These are phyloP conservation scores for Chlorella sp. DNA, from an alignment of 139 green algal species.

Conservation along the genomic window DNA sequence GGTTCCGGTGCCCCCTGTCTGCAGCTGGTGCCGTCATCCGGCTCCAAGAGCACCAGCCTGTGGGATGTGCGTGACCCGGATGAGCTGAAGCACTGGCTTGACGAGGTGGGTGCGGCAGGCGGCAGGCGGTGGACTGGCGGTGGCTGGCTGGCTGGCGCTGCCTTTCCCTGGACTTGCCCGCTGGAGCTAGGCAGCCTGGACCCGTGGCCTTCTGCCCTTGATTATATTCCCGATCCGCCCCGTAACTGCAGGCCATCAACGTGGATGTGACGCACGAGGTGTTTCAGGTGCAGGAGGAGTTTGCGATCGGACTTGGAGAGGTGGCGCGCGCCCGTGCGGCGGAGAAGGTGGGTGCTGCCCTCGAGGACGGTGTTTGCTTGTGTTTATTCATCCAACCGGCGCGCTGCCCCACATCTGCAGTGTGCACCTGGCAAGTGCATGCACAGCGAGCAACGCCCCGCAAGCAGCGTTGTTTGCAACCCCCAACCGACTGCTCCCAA, in stretches of 20 bases:
- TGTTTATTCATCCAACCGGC: not conserved
- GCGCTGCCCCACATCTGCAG: too few relatives aligned
- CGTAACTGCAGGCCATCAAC: constrained; percentile 25
- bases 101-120: constrained; percentile 15
- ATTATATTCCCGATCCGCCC: too few relatives aligned
- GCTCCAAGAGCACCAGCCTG: constrained; percentile 13
- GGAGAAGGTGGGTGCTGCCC: constrained; percentile 10
- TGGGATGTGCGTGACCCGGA: constrained; percentile 29
- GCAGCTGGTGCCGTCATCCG: constrained; percentile 30
- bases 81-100: constrained; percentile 28
- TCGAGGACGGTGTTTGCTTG: not conserved
- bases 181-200: too few relatives aligned
- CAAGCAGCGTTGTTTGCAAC: not conserved
- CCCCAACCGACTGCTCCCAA: not conserved
- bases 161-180: not conserved
- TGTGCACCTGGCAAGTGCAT: not conserved
- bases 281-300: constrained; percentile 38
- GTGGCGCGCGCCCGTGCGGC: constrained; percentile 3
- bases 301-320: constrained; percentile 32
- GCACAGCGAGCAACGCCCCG: not conserved
- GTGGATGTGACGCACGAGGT: constrained; percentile 27
- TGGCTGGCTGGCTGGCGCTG: not conserved
- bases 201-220: too few relatives aligned
- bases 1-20: not conserved
- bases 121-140: not conserved